phyloP scores from a whole-genome alignment of 2,329 filamentous ascomycete species.

The Rosellinia necatrix region DNA sequence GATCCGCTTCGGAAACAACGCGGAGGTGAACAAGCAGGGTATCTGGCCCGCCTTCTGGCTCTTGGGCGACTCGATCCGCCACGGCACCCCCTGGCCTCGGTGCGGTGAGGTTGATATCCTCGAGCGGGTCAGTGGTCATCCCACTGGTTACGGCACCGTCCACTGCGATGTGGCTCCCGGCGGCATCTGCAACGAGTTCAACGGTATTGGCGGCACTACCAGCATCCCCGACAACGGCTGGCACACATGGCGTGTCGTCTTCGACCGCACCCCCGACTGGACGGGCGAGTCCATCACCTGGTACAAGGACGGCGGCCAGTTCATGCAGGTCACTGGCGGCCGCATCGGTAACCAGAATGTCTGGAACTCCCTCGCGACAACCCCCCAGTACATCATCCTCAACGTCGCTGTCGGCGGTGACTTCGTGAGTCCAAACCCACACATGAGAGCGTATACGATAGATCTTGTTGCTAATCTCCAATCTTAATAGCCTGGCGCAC shows the following conservation, averaged over 20 bases:
- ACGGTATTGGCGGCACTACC: constrained; percentile 44
- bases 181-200: constrained; percentile 54
- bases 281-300: constrained; percentile 53
- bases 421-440: constrained; percentile 43
- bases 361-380: constrained; percentile 51
- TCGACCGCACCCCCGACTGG: constrained; percentile 54
- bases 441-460: not conserved
- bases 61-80: constrained; percentile 52
- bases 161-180: constrained; percentile 52
- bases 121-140: constrained; percentile 53
- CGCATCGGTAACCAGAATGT: constrained; percentile 46
- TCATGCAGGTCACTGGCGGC: constrained; percentile 49
- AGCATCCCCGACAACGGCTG: constrained; percentile 51
- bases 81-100: constrained; percentile 52
- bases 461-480: constrained; percentile 1
- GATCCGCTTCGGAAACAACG: constrained; percentile 50
- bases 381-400: constrained; percentile 51
- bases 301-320: constrained; percentile 51
- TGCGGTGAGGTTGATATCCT: constrained; percentile 58
- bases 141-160: constrained; percentile 52
- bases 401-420: constrained; percentile 55
- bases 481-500: constrained; percentile 50
- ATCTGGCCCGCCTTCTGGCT: constrained; percentile 61
- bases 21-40: constrained; percentile 48
- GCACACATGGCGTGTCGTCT: constrained; percentile 54